Conservation (phyloP, 805 yeast species). For the Starmerella etchellsii region DNA sequence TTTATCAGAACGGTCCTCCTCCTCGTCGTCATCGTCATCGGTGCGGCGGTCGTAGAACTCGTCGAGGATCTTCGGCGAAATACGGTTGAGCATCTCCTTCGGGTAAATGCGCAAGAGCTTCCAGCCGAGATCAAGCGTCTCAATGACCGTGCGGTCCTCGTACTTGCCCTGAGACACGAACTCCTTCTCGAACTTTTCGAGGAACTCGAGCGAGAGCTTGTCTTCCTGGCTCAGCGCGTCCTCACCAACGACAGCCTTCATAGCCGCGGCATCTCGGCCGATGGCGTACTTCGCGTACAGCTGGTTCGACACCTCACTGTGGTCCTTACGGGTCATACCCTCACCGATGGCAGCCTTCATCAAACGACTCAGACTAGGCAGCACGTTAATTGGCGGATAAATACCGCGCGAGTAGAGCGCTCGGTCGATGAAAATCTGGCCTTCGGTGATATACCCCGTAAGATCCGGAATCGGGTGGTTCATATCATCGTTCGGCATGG, state of each 20-base stretch:
- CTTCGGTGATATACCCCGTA: conserved; percentile 98
- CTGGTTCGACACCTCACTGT: conserved; percentile 98
- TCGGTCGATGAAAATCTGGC: conserved; percentile 95
- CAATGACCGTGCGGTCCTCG: conserved; percentile 88
- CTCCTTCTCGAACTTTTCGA: conserved; percentile 94
- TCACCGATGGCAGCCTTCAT: conserved; percentile 99
- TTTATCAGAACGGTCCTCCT: conserved; percentile 24
- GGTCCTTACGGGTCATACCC: conserved; percentile 99
- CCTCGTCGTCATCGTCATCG: conserved; percentile 35
- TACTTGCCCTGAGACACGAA: conserved; percentile 95
- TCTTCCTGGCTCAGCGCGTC: conserved; percentile 97
- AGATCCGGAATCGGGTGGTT: conserved; percentile 99
- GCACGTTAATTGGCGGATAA: conserved; percentile 96
- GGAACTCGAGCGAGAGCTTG: conserved; percentile 89
- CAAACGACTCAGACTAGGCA: conserved; percentile 93
- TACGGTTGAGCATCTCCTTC: conserved; percentile 95
- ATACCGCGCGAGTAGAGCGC: conserved; percentile 92
- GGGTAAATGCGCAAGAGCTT: conserved; percentile 95
- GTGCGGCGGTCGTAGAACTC: conserved; percentile 68
- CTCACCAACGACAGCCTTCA: conserved; percentile 99
- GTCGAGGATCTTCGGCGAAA: conserved; percentile 88
- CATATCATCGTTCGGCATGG: conserved; percentile 99
- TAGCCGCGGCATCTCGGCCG: conserved; percentile 99
- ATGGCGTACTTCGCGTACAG: conserved; percentile 97
- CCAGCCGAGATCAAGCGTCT: conserved; percentile 97